Evolutionary conservation across 2,329 filamentous ascomycete genomes (phyloP).

Genomic region (Emmonsiellopsis sp.): DNA sequence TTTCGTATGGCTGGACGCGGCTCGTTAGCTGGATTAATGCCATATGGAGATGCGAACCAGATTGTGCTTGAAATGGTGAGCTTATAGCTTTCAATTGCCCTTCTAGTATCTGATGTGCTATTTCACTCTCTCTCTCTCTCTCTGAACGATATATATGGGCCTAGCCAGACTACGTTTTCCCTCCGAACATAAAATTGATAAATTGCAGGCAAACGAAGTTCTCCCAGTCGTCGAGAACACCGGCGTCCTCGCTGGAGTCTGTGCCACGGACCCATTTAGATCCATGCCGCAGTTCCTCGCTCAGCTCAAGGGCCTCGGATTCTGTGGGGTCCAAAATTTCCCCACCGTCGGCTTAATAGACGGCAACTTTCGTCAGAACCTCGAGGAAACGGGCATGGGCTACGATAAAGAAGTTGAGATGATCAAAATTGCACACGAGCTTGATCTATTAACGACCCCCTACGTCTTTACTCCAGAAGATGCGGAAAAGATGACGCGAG

Average conservation of each 20-base stretch:
- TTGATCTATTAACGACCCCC: slow-evolving; percentile 58
- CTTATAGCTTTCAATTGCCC: background rate
- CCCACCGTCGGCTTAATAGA: slow-evolving; percentile 64
- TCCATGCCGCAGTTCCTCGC: slow-evolving; percentile 51
- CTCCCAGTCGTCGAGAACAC: slow-evolving; percentile 54
- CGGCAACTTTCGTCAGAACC: slow-evolving; percentile 54
- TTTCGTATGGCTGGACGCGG: slow-evolving; percentile 65
- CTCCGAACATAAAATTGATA: background rate
- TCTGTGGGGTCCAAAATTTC: slow-evolving; percentile 64
- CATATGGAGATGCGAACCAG: slow-evolving; percentile 61
- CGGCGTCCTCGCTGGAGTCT: slow-evolving; percentile 61
- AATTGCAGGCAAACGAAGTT: slow-evolving; percentile 49
- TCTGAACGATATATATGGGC: background rate
- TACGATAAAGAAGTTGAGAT: slow-evolving; percentile 59
- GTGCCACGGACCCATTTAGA: slow-evolving; percentile 60
- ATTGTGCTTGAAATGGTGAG: slow-evolving; percentile 58
- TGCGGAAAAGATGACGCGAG: slow-evolving; percentile 51
- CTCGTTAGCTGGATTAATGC: slow-evolving; percentile 60
- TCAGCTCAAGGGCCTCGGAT: slow-evolving; percentile 53
- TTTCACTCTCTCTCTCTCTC: too few species aligned
- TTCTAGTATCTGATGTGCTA: background rate
- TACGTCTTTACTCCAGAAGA: slow-evolving; percentile 60
- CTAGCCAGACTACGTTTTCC: background rate
- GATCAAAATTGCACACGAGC: slow-evolving; percentile 48
- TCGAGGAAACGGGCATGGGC: slow-evolving; percentile 65